These are phyloP conservation scores for Termitomyces sp. DNA, from an alignment of 768 basidiomycete species.

Conservation along the genomic window DNA sequence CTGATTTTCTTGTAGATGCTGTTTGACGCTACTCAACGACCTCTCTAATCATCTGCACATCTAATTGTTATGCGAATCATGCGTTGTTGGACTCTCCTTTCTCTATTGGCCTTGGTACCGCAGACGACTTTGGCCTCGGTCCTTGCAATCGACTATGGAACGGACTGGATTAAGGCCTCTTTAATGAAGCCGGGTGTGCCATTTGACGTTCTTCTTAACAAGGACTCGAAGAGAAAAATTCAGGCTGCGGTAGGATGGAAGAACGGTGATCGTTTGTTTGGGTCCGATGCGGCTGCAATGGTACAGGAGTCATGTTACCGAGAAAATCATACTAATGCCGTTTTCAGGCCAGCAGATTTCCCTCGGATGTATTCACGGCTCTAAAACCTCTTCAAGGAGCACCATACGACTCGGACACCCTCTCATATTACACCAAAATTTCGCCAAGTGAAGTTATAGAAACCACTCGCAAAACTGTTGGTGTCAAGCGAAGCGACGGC, in stretches of 20 bases:
- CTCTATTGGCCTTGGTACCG: slow-evolving; percentile 36
- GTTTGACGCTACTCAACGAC: slow-evolving; percentile 18
- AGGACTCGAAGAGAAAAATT: slow-evolving; percentile 96
- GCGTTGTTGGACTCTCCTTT: slow-evolving; percentile 34
- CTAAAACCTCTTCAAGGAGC: slow-evolving; percentile 82
- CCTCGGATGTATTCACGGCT: slow-evolving; percentile 80
- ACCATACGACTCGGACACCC: slow-evolving; percentile 54
- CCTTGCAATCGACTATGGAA: slow-evolving; percentile 96
- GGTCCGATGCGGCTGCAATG: slow-evolving; percentile 82
- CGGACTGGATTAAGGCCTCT: slow-evolving; percentile 96
- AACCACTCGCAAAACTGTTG: slow-evolving; percentile 58
- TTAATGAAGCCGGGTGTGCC: slow-evolving; percentile 92
- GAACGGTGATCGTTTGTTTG: slow-evolving; percentile 84
- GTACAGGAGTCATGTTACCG: slow-evolving; percentile 43
- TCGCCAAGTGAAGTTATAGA: slow-evolving; percentile 49
- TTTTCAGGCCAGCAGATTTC: slow-evolving; percentile 85
- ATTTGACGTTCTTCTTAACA: slow-evolving; percentile 94
- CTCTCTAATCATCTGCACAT: slow-evolving; percentile 16
- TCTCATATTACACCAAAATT: slow-evolving; percentile 56
- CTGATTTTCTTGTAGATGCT: slow-evolving; percentile 22
- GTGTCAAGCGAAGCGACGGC: slow-evolving; percentile 56
- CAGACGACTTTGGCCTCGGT: slow-evolving; percentile 63
- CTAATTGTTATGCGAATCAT: slow-evolving; percentile 35
- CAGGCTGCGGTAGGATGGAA: slow-evolving; percentile 91
- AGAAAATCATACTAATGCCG: not conserved